Conservation (phyloP, 2,329 filamentous ascomycete genomes). For the Penicillium sp. region DNA sequence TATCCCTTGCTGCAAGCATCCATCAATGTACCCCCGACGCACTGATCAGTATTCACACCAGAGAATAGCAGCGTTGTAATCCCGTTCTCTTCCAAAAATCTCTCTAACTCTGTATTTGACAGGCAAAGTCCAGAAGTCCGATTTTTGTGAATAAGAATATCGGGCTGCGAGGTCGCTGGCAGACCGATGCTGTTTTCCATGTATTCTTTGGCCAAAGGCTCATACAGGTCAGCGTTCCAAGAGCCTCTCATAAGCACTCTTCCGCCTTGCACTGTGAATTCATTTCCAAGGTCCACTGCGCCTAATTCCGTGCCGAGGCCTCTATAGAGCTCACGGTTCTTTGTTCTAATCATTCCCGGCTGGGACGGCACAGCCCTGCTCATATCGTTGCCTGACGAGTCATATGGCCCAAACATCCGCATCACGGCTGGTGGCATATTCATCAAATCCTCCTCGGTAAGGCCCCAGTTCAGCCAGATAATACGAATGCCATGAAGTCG, state of each 20-base stretch:
- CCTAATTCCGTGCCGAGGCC: slow-evolving; percentile 57
- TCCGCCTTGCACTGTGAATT: slow-evolving; percentile 27
- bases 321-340: slow-evolving; percentile 32
- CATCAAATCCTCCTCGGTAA: slow-evolving; percentile 56
- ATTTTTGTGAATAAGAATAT: slow-evolving; percentile 61
- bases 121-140: slow-evolving; percentile 63
- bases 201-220: slow-evolving; percentile 48
- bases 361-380: background rate
- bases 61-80: slow-evolving; percentile 59
- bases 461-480: slow-evolving; percentile 63
- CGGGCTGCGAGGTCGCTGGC: slow-evolving; percentile 32
- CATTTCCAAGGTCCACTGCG: slow-evolving; percentile 33
- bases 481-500: slow-evolving; percentile 55
- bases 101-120: slow-evolving; percentile 47
- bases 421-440: slow-evolving; percentile 56
- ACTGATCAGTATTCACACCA: slow-evolving; percentile 67
- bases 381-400: background rate
- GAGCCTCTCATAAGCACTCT: slow-evolving; percentile 55
- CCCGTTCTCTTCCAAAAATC: slow-evolving; percentile 45
- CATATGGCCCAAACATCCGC: slow-evolving; percentile 48
- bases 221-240: slow-evolving; percentile 62
- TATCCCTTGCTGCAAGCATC: slow-evolving; percentile 62
- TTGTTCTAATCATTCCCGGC: slow-evolving; percentile 34
- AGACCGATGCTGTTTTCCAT: slow-evolving; percentile 8
- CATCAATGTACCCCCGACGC: slow-evolving; percentile 60